Conservation (phyloP, 257 asterid genomes). For the Solanum ossicruentum region DNA sequence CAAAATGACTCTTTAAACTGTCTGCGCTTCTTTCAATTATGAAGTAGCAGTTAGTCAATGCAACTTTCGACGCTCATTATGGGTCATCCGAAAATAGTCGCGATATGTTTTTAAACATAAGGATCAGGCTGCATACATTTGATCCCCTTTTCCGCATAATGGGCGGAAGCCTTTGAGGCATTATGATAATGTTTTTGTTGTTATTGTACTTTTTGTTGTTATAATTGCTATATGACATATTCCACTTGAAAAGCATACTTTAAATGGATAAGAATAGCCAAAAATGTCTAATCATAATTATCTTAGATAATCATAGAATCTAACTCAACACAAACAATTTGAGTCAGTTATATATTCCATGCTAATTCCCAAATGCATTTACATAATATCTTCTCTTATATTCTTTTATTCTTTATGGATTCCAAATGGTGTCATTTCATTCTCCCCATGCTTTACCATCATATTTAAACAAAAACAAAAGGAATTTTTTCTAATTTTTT, state of each 20-base stretch:
- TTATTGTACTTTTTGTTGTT: too few relatives aligned
- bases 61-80: too few relatives aligned
- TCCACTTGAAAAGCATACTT: neutral
- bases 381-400: neutral
- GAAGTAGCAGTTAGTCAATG: too few relatives aligned
- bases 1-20: too few relatives aligned
- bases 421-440: neutral
- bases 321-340: neutral
- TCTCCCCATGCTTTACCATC: neutral
- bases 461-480: neutral
- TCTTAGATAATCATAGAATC: neutral
- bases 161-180: too few relatives aligned
- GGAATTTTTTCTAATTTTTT: neutral
- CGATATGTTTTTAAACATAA: too few relatives aligned
- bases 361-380: neutral
- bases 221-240: neutral
- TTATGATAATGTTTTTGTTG: too few relatives aligned
- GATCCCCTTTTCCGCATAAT: too few relatives aligned
- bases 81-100: too few relatives aligned
- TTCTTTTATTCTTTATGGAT: neutral
- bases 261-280: neutral
- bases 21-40: too few relatives aligned
- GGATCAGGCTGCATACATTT: too few relatives aligned
- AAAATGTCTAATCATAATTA: neutral
- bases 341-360: neutral